Percentiles rank a stretch among this genome's conserved stretches.
Evolutionary conservation across 305 asterid species (phyloP).

Genomic region (Plantago coronopus): DNA sequence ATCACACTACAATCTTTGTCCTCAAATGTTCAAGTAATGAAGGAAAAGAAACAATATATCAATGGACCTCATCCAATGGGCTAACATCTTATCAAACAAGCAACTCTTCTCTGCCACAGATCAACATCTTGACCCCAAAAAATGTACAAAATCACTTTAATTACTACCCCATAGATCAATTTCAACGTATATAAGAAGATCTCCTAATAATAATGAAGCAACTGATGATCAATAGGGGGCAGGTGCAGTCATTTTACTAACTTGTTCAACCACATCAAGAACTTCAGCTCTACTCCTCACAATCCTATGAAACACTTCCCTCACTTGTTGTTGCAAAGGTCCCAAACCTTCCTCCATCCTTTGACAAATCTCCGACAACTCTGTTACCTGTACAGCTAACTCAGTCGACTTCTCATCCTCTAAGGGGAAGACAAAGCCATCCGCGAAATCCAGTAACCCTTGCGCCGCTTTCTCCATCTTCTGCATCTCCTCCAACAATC

Average conservation of each 20-base stretch:
- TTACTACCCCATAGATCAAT: background rate
- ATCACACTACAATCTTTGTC: too few relatives aligned
- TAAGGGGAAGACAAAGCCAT: constrained; percentile 53
- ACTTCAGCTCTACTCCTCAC: constrained; percentile 83
- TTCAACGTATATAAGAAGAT: background rate
- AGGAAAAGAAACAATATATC: background rate
- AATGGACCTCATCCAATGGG: too few relatives aligned
- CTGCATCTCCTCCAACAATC: constrained; percentile 67
- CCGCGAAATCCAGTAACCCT: constrained; percentile 50
- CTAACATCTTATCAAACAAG: background rate
- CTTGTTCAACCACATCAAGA: constrained; percentile 73
- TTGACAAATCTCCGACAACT: constrained; percentile 60
- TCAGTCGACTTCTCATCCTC: constrained; percentile 65
- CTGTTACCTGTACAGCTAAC: constrained; percentile 49
- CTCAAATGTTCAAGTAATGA: background rate
- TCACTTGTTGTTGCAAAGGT: constrained; percentile 66
- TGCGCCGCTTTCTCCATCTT: constrained; percentile 70
- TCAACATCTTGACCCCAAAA: background rate
- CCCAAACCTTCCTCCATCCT: constrained; percentile 79
- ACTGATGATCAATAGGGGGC: constrained; percentile 44
- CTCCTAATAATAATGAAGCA: too few relatives aligned
- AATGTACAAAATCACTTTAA: constrained; percentile 9
- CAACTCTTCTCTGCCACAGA: background rate
- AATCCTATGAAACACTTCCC: constrained; percentile 87
- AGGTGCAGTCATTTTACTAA: constrained; percentile 49